Conservation (phyloP, 208 protist genomes). For the Leishmania martiniquensis region DNA sequence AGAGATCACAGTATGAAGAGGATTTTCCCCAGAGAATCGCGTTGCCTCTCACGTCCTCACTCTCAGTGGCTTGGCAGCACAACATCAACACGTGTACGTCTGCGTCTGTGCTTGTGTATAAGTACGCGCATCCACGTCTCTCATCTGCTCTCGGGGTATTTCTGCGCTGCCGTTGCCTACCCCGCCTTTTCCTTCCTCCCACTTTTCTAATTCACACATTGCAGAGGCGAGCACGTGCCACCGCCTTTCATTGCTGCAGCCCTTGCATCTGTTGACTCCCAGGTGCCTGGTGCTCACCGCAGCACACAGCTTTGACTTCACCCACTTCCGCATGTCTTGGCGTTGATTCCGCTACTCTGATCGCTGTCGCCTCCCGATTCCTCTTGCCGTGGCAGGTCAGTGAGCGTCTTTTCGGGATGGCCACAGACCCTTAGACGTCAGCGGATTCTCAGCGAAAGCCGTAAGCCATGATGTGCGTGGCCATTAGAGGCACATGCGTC, state of each 20-base stretch:
- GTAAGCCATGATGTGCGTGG: background rate
- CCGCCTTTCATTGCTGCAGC: background rate
- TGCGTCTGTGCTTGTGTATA: background rate
- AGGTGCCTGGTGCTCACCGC: background rate
- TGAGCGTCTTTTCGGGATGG: background rate
- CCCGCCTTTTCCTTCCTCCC: background rate
- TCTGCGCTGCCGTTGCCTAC: background rate
- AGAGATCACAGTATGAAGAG: too few species aligned
- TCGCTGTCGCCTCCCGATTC: background rate
- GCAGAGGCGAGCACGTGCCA: background rate
- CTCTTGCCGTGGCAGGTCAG: background rate
- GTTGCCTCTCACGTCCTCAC: background rate
- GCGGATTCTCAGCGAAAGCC: too few species aligned
- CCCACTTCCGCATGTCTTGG: background rate
- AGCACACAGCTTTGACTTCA: background rate
- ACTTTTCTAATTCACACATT: background rate
- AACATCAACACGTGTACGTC: too few species aligned
- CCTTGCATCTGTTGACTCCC: background rate
- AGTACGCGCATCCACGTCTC: background rate
- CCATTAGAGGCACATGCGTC: conserved; percentile 18
- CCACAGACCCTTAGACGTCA: background rate
- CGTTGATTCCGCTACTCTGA: too few species aligned
- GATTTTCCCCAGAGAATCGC: too few species aligned
- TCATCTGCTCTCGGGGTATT: background rate
- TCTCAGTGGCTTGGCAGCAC: background rate